Evolutionary conservation across 331 rosid genomes (phyloP).

Genomic region (Malus hybrid): DNA sequence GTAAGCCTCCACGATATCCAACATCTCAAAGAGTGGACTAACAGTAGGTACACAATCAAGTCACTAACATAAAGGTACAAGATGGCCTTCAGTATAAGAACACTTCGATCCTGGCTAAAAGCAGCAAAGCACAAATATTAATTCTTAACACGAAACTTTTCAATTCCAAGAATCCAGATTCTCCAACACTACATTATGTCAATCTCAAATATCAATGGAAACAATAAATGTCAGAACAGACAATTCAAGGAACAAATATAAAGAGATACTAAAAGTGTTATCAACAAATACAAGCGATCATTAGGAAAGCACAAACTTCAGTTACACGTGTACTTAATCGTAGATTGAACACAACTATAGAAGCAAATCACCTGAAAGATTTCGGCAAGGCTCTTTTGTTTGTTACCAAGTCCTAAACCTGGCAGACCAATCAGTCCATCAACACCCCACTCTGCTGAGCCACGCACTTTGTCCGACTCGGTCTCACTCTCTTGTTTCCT

Average conservation of each 20-base stretch:
- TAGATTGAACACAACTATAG: background rate
- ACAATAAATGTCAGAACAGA: conserved; percentile 1
- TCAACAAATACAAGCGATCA: background rate
- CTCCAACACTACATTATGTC: background rate
- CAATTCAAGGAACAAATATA: conserved; percentile 3
- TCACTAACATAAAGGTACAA: background rate
- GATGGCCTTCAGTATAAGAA: background rate
- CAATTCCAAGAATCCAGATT: background rate
- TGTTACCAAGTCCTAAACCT: conserved; percentile 71
- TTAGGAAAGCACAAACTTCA: background rate
- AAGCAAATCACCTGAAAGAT: conserved; percentile 68
- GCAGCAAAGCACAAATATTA: background rate
- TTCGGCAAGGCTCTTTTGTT: conserved; percentile 83
- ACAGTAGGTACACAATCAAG: background rate
- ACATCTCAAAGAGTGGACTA: background rate
- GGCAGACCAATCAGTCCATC: conserved; percentile 88
- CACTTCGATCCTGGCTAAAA: background rate
- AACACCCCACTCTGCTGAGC: conserved; percentile 74
- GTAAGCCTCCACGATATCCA: background rate
- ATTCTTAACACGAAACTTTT: background rate
- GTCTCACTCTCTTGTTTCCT: conserved; percentile 55
- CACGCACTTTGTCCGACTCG: conserved; percentile 46
- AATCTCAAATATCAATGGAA: background rate
- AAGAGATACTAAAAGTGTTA: background rate
- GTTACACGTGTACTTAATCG: background rate